A percentile compares a stretch with the other conserved stretches of the same genome.
Conservation (phyloP, 371 early-diverging fungal genomes). For the Circinella minor region DNA sequence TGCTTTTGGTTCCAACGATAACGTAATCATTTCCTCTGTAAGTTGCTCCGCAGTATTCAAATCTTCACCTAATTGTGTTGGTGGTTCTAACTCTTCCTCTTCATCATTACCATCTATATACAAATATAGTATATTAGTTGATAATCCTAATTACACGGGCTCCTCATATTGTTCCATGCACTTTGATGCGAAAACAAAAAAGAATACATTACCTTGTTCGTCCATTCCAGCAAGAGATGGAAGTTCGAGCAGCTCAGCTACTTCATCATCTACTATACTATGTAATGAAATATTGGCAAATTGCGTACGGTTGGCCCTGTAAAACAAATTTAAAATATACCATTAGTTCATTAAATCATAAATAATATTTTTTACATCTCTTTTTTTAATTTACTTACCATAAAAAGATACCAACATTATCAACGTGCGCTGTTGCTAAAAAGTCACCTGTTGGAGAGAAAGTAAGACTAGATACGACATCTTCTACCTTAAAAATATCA, state of each 20-base stretch:
- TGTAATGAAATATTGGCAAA: slow-evolving; percentile 71
- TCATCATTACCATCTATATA: slow-evolving; percentile 15
- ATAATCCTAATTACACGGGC: no score
- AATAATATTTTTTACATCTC: no score
- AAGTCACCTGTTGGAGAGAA: slow-evolving; percentile 93
- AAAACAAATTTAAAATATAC: neutral
- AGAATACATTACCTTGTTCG: slow-evolving; percentile 21
- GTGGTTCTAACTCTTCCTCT: slow-evolving; percentile 31
- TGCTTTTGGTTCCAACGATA: slow-evolving; percentile 80
- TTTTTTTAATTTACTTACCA: slow-evolving; percentile 61
- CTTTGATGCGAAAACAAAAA: no score
- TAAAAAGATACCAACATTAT: slow-evolving; percentile 87
- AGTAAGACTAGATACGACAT: slow-evolving; percentile 80
- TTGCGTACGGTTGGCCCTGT: slow-evolving; percentile 76
- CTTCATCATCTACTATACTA: slow-evolving; percentile 65
- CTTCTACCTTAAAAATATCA: slow-evolving; percentile 79
- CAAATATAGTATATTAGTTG: no score
- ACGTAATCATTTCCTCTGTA: slow-evolving; percentile 81
- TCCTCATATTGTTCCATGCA: no score
- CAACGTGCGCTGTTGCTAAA: slow-evolving; percentile 90
- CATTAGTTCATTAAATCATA: neutral
- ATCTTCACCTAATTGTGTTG: slow-evolving; percentile 14
- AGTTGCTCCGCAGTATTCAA: slow-evolving; percentile 65
- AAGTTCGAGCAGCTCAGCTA: slow-evolving; percentile 45
- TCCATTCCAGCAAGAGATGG: slow-evolving; percentile 56